These are phyloP conservation scores for Ophiostoma angusticollis DNA, from an alignment of 2,329 filamentous ascomycete species.

Conservation along the genomic window DNA sequence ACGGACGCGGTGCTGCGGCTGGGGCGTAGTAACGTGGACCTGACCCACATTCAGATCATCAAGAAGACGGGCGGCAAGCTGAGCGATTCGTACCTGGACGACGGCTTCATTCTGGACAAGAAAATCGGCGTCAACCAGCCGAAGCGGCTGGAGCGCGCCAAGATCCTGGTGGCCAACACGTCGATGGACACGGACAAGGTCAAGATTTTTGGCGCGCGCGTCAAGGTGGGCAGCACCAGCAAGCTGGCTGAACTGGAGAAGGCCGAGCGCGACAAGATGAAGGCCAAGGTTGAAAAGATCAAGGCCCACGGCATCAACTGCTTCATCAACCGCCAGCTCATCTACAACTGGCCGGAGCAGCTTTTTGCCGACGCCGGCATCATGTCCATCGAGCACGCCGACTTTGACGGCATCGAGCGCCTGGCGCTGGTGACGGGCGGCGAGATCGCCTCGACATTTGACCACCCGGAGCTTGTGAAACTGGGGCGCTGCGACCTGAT, in stretches of 20 bases:
- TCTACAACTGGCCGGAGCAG: conserved; percentile 99
- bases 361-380: conserved; percentile 96
- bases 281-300: conserved; percentile 96
- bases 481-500: conserved; percentile 90
- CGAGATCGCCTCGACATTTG: conserved; percentile 95
- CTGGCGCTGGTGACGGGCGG: conserved; percentile 90
- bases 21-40: conserved; percentile 77
- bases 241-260: conserved; percentile 98
- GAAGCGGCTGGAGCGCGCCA: conserved; percentile 92
- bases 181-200: conserved; percentile 99
- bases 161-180: conserved; percentile 95
- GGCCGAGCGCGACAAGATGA: conserved; percentile 99
- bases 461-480: conserved; percentile 94
- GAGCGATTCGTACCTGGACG: conserved; percentile 92
- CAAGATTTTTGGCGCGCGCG: conserved; percentile 95
- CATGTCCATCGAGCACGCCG: conserved; percentile 96
- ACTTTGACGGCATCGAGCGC: conserved; percentile 96
- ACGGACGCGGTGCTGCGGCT: conserved; percentile 84
- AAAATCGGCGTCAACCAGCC: conserved; percentile 98
- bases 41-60: conserved; percentile 98
- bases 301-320: conserved; percentile 99
- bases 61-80: conserved; percentile 98
- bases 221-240: conserved; percentile 92
- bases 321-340: conserved; percentile 98
- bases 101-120: conserved; percentile 98